Evolutionary conservation across 306 rosid species (phyloP), one percentile per base, ranked within the genome.

Genomic region (Prunus salicina): DNA sequence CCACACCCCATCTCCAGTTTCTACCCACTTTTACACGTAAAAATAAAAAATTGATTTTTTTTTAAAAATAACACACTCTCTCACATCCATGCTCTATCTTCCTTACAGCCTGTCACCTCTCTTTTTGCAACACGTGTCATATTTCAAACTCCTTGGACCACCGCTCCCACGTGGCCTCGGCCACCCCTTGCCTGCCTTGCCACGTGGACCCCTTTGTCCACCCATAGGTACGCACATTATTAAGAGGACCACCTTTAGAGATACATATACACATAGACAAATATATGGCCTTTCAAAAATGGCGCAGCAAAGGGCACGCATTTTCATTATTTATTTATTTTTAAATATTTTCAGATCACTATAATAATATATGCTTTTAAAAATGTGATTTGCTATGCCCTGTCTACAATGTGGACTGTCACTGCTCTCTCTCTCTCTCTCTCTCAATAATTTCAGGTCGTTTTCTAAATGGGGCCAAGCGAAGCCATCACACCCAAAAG

Each of bases 121-220:
- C 68, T 66, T 53, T 57, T 28, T 1, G 25, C 8, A 70, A 67
- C 93, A 87, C 83, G 82, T 82, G 93, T 73, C 64, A 52, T 5
- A 22, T 16, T 58, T 25, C 19, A 51, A 64, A 72, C 80, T 69
- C 45, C 61, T 76, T 83, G 93, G 93, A 88, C 93, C 96, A 85
- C 91, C 24, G 22, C 72, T 52, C 80, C 92, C 93, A 87, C 87
- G 89, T 90, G 91, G 87, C 86, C 68, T 60, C 61, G 92, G 87
- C 84, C 89, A 75, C 71, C 83, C 68, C 45, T 56, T 73, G 69
- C 68, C 68, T 65, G 69, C 13, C n/a, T 2, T n/a, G 25, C 60
- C 60, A 73, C 78, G 76, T 73, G 89, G 87, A 80, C 64, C 83
- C 85, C 49, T 67, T 87, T 85, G 5, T 27, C n/a, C 6, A 46